These are phyloP conservation scores for Pleurostoma richardsiae DNA, from an alignment of 2,329 filamentous ascomycete species.

Conservation along the genomic window DNA sequence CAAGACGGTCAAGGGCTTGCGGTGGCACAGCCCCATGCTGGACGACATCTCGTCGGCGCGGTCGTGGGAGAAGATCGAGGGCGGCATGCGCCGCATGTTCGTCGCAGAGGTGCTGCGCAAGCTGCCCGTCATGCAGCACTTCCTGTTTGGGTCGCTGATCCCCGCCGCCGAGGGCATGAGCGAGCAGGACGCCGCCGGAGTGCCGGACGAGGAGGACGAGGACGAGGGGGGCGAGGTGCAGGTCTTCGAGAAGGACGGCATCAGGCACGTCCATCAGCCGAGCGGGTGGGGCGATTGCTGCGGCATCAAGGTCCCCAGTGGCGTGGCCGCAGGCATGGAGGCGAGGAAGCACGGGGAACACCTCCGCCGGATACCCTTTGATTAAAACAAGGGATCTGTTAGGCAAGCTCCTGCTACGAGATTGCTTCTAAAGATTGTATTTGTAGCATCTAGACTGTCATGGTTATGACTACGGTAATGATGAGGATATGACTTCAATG, in stretches of 20 bases:
- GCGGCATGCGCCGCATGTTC: conserved; percentile 96
- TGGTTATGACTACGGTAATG: no score
- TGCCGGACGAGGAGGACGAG: conserved; percentile 37
- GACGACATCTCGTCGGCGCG: conserved; percentile 93
- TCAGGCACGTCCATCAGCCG: conserved; percentile 66
- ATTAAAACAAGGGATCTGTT: conserved; percentile 37
- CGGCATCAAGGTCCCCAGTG: conserved; percentile 94
- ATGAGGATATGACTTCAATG: no score
- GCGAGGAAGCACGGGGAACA: conserved; percentile 67
- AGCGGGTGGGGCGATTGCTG: conserved; percentile 92
- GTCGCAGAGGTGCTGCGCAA: conserved; percentile 88
- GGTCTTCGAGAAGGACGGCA: conserved; percentile 57
- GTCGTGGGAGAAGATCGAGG: conserved; percentile 88
- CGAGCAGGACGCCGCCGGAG: conserved; percentile 48
- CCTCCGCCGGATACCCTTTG: conserved; percentile 76
- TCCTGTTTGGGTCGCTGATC: conserved; percentile 83
- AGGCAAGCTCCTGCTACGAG: no score
- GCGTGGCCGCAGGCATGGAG: conserved; percentile 84
- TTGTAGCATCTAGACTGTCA: no score
- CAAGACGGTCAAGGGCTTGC: conserved; percentile 88
- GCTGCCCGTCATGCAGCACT: conserved; percentile 97
- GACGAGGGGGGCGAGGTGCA: conserved; percentile 53
- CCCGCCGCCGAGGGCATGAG: conserved; percentile 81
- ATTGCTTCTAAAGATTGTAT: no score
- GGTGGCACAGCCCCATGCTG: conserved; percentile 98